Conservation (phyloP, 2,329 filamentous ascomycete genomes). For the Diaporthe nobilis region DNA sequence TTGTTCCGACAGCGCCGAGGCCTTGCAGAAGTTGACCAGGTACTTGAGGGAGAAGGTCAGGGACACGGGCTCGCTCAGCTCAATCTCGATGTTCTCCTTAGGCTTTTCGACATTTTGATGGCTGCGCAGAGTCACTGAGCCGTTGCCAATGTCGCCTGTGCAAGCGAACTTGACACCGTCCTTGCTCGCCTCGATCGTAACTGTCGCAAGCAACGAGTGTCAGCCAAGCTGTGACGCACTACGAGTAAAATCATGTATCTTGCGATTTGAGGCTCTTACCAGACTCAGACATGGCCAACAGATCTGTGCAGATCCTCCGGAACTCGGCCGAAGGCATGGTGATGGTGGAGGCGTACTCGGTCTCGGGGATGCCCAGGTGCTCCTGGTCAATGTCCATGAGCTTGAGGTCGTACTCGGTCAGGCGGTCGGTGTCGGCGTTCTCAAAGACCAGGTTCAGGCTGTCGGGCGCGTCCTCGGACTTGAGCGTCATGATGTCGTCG, state of each 20-base stretch:
- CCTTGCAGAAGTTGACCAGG: constrained; percentile 99
- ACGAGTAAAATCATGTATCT: neutral
- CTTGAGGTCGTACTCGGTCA: constrained; percentile 99
- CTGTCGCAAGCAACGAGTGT: constrained; percentile 60
- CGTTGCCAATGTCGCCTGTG: constrained; percentile 95
- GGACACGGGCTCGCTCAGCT: constrained; percentile 90
- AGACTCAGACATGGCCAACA: constrained; percentile 93
- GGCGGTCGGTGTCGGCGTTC: constrained; percentile 86
- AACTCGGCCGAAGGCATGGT: constrained; percentile 92
- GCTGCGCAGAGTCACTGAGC: constrained; percentile 90
- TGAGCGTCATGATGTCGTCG: constrained; percentile 95
- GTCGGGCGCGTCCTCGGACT: constrained; percentile 97
- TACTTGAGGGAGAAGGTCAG: constrained; percentile 99
- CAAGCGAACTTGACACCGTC: constrained; percentile 97
- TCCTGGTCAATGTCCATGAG: constrained; percentile 99
- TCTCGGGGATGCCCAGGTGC: constrained; percentile 97
- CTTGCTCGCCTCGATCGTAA: constrained; percentile 95
- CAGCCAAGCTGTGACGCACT: neutral
- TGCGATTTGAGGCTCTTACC: constrained; percentile 68
- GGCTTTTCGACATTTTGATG: constrained; percentile 93
- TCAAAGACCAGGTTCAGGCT: constrained; percentile 97
- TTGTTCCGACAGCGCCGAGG: constrained; percentile 81
- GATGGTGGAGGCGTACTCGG: constrained; percentile 96
- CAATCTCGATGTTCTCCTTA: constrained; percentile 86
- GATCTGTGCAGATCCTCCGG: constrained; percentile 92